Base-by-base conservation (phyloP, 116 monocot genomes). In the Zostera marina region DNA sequence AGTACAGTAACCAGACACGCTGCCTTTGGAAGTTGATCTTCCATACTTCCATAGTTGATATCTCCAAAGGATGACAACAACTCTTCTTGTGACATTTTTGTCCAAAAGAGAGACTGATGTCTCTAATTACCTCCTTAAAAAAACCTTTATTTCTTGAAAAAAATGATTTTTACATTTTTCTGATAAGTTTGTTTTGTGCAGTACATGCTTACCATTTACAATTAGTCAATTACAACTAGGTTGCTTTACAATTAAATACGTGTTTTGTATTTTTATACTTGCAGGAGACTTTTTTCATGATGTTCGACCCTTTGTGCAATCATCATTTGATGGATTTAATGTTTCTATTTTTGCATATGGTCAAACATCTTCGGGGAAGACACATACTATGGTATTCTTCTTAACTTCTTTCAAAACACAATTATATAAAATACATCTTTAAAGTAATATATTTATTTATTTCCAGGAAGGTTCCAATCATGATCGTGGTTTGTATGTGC, bases 271-370 rank as follows among this genome's bases (percentile, higher is more conserved):
- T 20, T 49, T 49, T 22, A 53, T 15, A 17, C 8, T 77, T 72
- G 40, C 80, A 96, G 96, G 89, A 24, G 89, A 85, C 55, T 52
- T 96, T 65, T 96, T 89, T 52, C 60, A 44, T 60, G 96, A 89
- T 76, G 78, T 96, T 22, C 89, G 76, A 59, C 89, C 96, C 64
- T 85, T 85, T 60, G 69, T 85, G 44, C 96, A 85, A 67, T 96
- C 96, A 32, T 85, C 96, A 42, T 58, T 96, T 75, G 96, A 96
- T 76, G 96, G 96, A 52, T 81, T 73, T 63, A 96, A 89, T 76
- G 72, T 96, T 58, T 85, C 78, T 46, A 59, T 96, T 63, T 89
- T 89, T 85, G 77, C 96, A 42, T 96, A 78, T 79, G 96, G 96
- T 32, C 89, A 81, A 63, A 89, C 70, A 66, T 76, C 43, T 68